Evolutionary conservation across 1,284 basidiomycete genomes (phyloP).

Genomic region (Trichosporon ovoides): DNA sequence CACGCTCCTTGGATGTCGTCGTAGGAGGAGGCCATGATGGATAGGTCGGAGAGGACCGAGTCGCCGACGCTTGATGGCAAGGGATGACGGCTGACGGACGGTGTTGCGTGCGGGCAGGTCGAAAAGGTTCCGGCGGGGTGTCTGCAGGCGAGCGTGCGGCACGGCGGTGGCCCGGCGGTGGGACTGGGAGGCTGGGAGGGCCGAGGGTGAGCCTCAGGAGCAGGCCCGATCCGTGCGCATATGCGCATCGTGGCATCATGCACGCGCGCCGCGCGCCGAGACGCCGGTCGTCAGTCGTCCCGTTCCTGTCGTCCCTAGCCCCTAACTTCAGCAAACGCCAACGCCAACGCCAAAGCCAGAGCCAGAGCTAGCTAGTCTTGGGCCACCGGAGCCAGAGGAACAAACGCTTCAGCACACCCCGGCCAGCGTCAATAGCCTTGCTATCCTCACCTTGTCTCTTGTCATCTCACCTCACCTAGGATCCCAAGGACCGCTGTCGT

Average conservation of each 20-base stretch:
- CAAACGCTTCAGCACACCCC: too few species aligned
- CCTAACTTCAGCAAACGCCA: not conserved
- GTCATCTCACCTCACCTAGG: too few species aligned
- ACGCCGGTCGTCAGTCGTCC: not conserved
- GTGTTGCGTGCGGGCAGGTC: not conserved
- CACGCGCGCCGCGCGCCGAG: not conserved
- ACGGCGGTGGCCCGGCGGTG: too few species aligned
- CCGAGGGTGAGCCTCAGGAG: not conserved
- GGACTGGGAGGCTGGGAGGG: not conserved
- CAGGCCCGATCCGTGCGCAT: not conserved
- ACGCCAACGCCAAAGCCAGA: too few species aligned
- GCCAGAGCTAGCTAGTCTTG: too few species aligned
- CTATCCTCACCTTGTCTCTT: too few species aligned
- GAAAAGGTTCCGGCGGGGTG: not conserved
- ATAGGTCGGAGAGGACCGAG: not conserved
- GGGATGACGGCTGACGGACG: not conserved
- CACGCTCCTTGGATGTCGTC: slow-evolving; percentile 18
- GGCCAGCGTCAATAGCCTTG: too few species aligned
- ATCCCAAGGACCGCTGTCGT: too few species aligned
- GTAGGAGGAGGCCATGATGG: slow-evolving; percentile 7
- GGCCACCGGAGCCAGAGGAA: too few species aligned
- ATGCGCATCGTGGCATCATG: slow-evolving; percentile 1
- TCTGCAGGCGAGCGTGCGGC: not conserved
- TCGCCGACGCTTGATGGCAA: not conserved
- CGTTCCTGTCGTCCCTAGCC: not conserved